phyloP scores from a whole-genome alignment of 108 stramenopile species.

The Mediolabrus comicus region DNA sequence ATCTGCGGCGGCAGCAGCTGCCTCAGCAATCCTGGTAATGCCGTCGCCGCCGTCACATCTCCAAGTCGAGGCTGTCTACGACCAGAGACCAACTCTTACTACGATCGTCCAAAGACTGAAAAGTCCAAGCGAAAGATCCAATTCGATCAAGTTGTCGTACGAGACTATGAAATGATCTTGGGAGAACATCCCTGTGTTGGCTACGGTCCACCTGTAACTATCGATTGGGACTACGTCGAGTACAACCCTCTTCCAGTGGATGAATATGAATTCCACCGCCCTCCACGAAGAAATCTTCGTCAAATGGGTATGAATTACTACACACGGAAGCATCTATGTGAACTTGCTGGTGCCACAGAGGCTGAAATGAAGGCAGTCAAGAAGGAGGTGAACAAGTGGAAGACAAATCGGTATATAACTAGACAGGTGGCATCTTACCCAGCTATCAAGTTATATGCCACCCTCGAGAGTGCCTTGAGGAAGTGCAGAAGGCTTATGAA shows the following conservation, averaged over 20 bases:
- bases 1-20: too few relatives aligned
- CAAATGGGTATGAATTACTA: conserved; percentile 57
- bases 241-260: conserved; percentile 35
- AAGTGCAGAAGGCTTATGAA: not conserved
- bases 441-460: not conserved
- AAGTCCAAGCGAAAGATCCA: conserved; percentile 9
- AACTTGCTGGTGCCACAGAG: not conserved
- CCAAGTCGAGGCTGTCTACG: not conserved
- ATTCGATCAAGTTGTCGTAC: conserved; percentile 32
- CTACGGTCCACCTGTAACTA: conserved; percentile 61
- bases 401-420: not conserved
- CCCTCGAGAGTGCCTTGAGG: not conserved
- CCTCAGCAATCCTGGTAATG: not conserved
- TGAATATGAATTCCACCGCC: conserved; percentile 51
- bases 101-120: conserved; percentile 5
- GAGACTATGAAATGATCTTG: conserved; percentile 57
- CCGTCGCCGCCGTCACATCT: not conserved
- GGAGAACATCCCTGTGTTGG: conserved; percentile 63
- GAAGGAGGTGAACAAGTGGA: not conserved
- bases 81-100: conserved; percentile 1
- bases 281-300: conserved; percentile 30
- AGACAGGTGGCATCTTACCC: not conserved
- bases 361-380: not conserved
- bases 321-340: conserved; percentile 35
- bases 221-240: conserved; percentile 71